These are phyloP conservation scores for Murraya paniculata DNA, from an alignment of 345 rosid genomes.

Conservation along the genomic window DNA sequence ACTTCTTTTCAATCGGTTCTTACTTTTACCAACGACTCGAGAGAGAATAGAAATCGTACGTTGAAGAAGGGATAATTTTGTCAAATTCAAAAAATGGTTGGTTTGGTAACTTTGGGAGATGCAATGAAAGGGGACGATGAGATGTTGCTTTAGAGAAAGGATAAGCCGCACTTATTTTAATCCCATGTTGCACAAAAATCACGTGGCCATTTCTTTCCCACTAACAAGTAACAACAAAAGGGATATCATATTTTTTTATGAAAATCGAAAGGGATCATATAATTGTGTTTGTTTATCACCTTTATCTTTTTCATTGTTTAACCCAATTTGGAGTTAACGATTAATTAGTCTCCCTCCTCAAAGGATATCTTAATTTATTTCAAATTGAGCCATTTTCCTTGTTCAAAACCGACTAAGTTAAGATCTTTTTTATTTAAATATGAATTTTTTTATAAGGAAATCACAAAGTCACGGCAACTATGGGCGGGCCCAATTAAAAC, in stretches of 20 bases:
- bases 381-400: background rate
- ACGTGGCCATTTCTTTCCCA: slow-evolving; percentile 3
- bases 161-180: background rate
- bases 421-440: background rate
- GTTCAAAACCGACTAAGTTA: background rate
- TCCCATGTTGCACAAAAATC: background rate
- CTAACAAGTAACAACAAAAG: too few relatives aligned
- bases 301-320: background rate
- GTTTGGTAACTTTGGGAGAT: background rate
- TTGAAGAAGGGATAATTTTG: background rate
- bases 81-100: background rate
- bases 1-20: too few relatives aligned
- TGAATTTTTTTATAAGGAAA: too few relatives aligned
- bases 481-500: too few relatives aligned
- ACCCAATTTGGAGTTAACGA: background rate
- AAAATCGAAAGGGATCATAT: too few relatives aligned
- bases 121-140: background rate
- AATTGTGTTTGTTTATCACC: background rate
- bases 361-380: background rate
- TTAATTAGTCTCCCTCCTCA: too few relatives aligned
- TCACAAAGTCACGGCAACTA: background rate
- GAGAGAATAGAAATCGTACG: background rate
- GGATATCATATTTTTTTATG: too few relatives aligned
- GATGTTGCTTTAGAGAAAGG: background rate
- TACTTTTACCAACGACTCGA: too few relatives aligned